These are phyloP conservation scores for Microsporum audouinii DNA, from an alignment of 2,329 filamentous ascomycete species.

Conservation along the genomic window DNA sequence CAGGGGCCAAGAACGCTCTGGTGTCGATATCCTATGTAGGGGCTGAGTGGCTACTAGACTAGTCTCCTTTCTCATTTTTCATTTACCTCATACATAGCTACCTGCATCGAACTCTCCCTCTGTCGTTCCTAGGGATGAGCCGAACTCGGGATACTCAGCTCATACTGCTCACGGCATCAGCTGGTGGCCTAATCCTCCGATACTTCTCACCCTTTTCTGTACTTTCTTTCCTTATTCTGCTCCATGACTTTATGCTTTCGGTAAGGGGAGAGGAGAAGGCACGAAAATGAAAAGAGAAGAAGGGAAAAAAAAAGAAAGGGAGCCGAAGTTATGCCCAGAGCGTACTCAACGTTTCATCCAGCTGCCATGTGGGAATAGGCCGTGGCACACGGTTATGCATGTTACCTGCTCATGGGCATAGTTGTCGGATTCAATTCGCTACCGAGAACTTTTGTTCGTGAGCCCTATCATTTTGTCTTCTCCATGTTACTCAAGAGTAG, in stretches of 20 bases:
- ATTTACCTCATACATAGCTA: background rate
- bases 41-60: background rate
- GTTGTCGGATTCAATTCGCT: background rate
- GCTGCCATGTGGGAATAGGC: background rate
- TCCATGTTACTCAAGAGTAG: background rate
- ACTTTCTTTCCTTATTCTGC: background rate
- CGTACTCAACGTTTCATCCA: background rate
- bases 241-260: background rate
- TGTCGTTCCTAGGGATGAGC: background rate
- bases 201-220: background rate
- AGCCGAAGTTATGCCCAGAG: background rate
- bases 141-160: background rate
- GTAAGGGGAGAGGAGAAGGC: background rate
- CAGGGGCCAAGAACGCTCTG: background rate
- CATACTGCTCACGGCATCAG: constrained; percentile 1
- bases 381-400: background rate
- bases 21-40: background rate
- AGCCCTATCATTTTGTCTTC: background rate
- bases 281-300: background rate
- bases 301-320: background rate
- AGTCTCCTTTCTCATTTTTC: background rate
- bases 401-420: background rate
- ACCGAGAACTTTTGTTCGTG: background rate
- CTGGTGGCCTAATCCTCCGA: constrained; percentile 3
- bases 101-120: background rate